Evolutionary conservation across 2,329 filamentous ascomycete species (phyloP), one percentile per base, ranked within the genome.

Genomic region (Colletotrichum destructivum): DNA sequence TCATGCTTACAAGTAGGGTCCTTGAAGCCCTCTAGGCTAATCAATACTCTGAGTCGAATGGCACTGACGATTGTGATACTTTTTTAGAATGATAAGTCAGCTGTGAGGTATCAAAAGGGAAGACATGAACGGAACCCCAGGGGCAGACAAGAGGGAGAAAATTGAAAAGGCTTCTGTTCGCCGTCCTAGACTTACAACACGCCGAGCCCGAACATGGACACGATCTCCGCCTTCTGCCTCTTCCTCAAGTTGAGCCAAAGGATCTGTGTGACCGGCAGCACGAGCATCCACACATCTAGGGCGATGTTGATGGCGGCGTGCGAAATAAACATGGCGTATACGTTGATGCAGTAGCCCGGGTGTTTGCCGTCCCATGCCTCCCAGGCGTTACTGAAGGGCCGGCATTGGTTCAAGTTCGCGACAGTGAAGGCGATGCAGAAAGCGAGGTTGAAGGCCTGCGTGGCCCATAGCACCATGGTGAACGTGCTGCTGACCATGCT

Each of bases 341-440:
- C 76, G 38, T 84, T 78, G 6, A 80, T 77, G 69, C 83, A 84
- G 15, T 54, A 68, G 0, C 82, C 82, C 1, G 69, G 60, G 31
- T 71, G 69, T 2, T 40, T 66, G 18, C 69, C 69, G 44, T 81
- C 79, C 81, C 81, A 74, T 9, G 38, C 52, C 16, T 87, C 66
- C 86, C 86, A 88, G 75, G 82, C 82, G 71, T 80, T 84, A 9
- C 76, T 72, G 13, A 87, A 78, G 0, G 84, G 85, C 3, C 76
- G 73, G 75, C 84, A 86, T 61, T 85, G 81, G 16, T 83, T 78
- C 15, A 84, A 72, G 4, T 78, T 80, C n/a, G 80, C 79, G 8
- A 82, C 66, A 57, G 80, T 78, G 65, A 82, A 81, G 49, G 76
- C 78, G 9, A 77, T 67, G 51, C 65, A 72, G 0, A 26, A 46